A percentile compares a stretch with the other conserved stretches of the same genome.
These are phyloP conservation scores for Ophiostoma ulmi DNA, from an alignment of 2,329 filamentous ascomycete species.

Conservation along the genomic window DNA sequence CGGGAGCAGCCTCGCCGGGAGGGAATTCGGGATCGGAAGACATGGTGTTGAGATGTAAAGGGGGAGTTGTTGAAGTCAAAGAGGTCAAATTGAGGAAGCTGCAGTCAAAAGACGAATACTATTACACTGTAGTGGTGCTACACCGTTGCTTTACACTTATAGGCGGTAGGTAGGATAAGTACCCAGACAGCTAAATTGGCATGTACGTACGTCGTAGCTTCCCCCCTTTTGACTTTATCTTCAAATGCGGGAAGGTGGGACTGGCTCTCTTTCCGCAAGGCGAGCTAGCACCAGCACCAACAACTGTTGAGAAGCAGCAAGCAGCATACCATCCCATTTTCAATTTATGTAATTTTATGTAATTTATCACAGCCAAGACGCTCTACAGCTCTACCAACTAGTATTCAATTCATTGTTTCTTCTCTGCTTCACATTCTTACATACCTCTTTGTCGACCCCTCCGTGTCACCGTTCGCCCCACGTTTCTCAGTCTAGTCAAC, in stretches of 20 bases:
- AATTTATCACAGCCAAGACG: background rate
- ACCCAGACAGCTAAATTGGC: background rate
- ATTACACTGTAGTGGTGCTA: background rate
- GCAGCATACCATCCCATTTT: background rate
- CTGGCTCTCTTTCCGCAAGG: constrained; percentile 6
- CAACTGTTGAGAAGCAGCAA: background rate
- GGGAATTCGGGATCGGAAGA: constrained; percentile 29
- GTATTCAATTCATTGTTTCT: background rate
- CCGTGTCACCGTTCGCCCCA: background rate
- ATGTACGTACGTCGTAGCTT: constrained; percentile 10
- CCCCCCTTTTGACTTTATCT: constrained; percentile 6
- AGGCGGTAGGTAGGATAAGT: background rate
- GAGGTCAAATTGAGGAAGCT: background rate
- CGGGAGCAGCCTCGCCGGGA: constrained; percentile 47
- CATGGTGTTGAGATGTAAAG: constrained; percentile 14
- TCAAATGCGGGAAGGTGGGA: constrained; percentile 10
- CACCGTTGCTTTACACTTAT: background rate
- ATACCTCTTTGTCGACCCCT: background rate
- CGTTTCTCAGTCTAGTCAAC: background rate
- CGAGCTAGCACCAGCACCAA: background rate
- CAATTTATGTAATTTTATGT: background rate
- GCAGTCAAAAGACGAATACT: background rate
- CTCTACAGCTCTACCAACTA: background rate
- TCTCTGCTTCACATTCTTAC: background rate
- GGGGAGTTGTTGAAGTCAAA: background rate